Evolutionary conservation across 2,329 filamentous ascomycete genomes (phyloP).

Genomic region (Domatiomyces catenatus): DNA sequence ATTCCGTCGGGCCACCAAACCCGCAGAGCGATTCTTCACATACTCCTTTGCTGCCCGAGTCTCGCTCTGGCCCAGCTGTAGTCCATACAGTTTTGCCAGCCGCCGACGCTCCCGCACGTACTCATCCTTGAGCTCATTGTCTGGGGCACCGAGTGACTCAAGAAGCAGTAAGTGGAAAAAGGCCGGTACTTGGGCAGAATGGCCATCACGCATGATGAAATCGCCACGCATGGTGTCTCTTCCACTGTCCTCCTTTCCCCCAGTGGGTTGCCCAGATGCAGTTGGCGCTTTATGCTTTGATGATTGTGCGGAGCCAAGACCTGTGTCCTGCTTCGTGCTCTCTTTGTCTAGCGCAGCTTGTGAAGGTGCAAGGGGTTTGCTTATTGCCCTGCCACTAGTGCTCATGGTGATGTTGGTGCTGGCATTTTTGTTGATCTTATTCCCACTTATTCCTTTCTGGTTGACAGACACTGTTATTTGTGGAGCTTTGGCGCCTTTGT

Average conservation of each 20-base stretch:
- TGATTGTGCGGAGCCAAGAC: not conserved
- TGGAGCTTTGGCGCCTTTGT: not conserved
- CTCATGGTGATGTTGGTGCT: too few relatives aligned
- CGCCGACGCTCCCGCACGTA: not conserved
- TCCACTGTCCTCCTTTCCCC: not conserved
- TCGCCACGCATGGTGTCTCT: not conserved
- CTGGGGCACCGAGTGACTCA: not conserved
- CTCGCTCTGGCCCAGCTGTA: not conserved
- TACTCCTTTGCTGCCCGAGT: not conserved
- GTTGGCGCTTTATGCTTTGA: not conserved
- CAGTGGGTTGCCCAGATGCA: not conserved
- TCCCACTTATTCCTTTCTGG: too few relatives aligned
- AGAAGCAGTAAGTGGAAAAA: not conserved
- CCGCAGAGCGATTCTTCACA: not conserved
- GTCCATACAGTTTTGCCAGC: not conserved
- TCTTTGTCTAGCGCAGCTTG: not conserved
- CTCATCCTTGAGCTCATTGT: not conserved
- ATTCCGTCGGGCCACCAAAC: not conserved
- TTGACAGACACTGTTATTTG: too few relatives aligned
- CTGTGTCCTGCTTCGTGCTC: not conserved
- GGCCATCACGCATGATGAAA: not conserved
- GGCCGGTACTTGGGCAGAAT: not conserved
- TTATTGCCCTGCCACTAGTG: too few relatives aligned
- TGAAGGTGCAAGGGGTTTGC: too few relatives aligned
- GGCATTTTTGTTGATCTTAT: too few relatives aligned